Conservation (phyloP, 495 filamentous ascomycete species). For the Lichenothelia convexa region DNA sequence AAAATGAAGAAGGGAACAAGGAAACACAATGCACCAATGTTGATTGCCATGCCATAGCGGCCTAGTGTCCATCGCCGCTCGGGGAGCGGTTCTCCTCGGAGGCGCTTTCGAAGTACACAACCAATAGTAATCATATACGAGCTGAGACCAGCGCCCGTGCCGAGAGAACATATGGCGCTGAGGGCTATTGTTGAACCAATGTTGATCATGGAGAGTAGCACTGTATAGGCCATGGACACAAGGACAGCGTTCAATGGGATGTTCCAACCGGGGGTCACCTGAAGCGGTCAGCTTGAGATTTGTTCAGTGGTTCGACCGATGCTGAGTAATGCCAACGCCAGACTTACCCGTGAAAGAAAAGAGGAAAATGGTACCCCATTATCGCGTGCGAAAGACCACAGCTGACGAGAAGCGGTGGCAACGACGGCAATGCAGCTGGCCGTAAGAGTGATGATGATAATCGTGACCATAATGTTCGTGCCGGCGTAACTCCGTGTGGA, state of each 20-base stretch:
- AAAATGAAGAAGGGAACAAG: constrained; percentile 6
- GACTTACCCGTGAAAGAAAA: neutral
- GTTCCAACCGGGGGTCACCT: neutral
- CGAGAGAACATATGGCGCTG: constrained; percentile 2
- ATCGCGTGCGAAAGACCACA: constrained; percentile 7
- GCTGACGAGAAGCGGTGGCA: constrained; percentile 13
- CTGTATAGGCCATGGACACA: constrained; percentile 1
- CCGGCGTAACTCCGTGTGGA: constrained; percentile 10
- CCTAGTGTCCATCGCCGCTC: constrained; percentile 2
- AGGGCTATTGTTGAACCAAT: constrained; percentile 6
- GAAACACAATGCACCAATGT: constrained; percentile 2
- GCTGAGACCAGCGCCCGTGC: neutral
- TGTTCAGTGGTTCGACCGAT: too few relatives aligned
- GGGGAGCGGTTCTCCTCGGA: neutral
- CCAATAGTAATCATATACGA: constrained; percentile 1
- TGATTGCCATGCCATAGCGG: constrained; percentile 1
- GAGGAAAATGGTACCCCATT: neutral
- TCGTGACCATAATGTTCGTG: constrained; percentile 5
- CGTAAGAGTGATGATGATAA: constrained; percentile 5
- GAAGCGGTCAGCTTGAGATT: constrained; percentile 1
- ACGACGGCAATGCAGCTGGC: constrained; percentile 4
- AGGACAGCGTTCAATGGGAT: constrained; percentile 8
- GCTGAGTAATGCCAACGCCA: neutral
- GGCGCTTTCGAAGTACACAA: neutral
- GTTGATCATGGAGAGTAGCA: constrained; percentile 8